Base-by-base conservation (phyloP, 1,284 basidiomycete species). In the Pascua sp. region DNA sequence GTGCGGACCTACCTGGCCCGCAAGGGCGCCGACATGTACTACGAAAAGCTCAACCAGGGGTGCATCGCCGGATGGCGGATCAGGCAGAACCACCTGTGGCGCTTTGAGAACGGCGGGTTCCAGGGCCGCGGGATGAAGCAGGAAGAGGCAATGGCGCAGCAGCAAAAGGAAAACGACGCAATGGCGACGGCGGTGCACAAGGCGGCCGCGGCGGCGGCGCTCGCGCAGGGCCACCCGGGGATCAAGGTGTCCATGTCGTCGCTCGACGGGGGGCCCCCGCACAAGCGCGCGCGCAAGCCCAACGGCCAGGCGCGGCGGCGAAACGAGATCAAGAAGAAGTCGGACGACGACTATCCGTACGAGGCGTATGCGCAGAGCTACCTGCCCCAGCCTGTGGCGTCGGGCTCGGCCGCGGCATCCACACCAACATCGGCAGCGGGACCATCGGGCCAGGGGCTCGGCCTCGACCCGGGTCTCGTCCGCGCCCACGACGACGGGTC, bases 11-110 rank as follows among this genome's bases (percentile, higher is more conserved):
- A 76, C 44, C 69, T 76, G 42, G 73, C 73, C 16, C 67, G 73
- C n/a, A 76, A 76, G 56, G 73, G 73, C 47, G 68, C 73, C 55
- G 73, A 76, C 66, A 76, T 76, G 73, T 76, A 76, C 62, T 76
- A 76, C 59, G 73, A 76, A 55, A 76, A 76, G 63, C 69, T 76
- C 52, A 72, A 68, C 53, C 73, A 76, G 55, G 69, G 71, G 18
- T 68, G 67, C 51, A 73, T 76, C 32, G 67, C 71, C 15, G 73
- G 73, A 18, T 76, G 73, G 73, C 65, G 73, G 11, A 76, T 76
- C 51, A 65, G 73, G 11, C 71, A 73, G 45, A 74, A 74, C 60
- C 73, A 76, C 56, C 66, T 76, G 2, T 76, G 73, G 73, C 66
- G 73, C 40, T 76, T 76, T 51, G 71, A 72, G 49, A 69, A 72